Percentiles rank a stretch among this genome's conserved stretches.
phyloP scores from a whole-genome alignment of 139 green algal species.

The Prasinococcaceae sp. region DNA sequence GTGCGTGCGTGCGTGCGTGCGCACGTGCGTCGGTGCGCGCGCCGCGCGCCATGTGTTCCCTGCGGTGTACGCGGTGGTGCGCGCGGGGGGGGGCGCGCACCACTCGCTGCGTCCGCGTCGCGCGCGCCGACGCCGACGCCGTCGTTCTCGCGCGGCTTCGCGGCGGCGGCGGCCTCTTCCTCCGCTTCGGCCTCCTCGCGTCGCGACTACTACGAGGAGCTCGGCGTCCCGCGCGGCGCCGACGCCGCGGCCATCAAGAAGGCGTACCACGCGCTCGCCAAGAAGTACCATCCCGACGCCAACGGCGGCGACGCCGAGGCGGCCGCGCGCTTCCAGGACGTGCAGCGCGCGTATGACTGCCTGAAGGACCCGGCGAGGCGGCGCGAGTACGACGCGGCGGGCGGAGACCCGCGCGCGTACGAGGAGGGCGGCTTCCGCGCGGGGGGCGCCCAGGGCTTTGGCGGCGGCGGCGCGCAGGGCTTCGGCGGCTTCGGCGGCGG shows the following conservation, averaged over 20 bases:
- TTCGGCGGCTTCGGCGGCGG: conserved; percentile 3
- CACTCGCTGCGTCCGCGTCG: too few species aligned
- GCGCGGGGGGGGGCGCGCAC: too few species aligned
- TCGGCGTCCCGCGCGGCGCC: conserved; percentile 17
- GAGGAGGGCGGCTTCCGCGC: conserved; percentile 2
- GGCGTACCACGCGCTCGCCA: conserved; percentile 28
- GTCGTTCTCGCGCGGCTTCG: too few species aligned
- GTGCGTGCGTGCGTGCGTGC: neutral
- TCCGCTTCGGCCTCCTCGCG: neutral
- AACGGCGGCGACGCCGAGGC: conserved; percentile 15
- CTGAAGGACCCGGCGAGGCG: conserved; percentile 17
- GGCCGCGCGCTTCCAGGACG: conserved; percentile 17
- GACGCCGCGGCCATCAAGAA: conserved; percentile 33
- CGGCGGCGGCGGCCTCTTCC: too few species aligned
- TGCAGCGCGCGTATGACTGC: conserved; percentile 27
- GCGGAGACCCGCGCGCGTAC: too few species aligned
- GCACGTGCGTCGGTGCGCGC: neutral
- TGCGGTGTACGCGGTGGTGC: too few species aligned
- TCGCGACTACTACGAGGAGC: conserved; percentile 38
- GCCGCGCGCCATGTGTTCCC: neutral
- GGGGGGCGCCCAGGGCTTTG: neutral
- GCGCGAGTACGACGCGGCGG: conserved; percentile 13
- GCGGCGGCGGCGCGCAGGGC: conserved; percentile 1
- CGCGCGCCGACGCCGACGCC: too few species aligned
- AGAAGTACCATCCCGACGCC: conserved; percentile 23